Percentiles rank a stretch among this genome's conserved stretches.
These are phyloP conservation scores for Eucalyptus pumila DNA, from an alignment of 345 rosid species.

Conservation along the genomic window DNA sequence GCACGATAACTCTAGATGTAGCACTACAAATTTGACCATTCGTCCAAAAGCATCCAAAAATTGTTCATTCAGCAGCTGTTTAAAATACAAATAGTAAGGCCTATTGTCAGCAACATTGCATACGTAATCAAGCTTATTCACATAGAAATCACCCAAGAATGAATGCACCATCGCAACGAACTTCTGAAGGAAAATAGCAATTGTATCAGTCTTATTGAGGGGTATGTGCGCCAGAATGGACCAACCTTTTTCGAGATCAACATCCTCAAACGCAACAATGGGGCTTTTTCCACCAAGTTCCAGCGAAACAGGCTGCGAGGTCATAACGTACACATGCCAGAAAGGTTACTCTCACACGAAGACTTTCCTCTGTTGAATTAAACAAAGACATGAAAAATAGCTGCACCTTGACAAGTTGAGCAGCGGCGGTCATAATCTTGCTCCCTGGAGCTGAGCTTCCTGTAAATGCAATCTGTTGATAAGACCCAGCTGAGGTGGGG, in stretches of 20 bases:
- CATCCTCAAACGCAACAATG: conserved; percentile 84
- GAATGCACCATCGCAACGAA: neutral
- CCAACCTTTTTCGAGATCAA: conserved; percentile 34
- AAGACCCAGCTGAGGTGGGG: neutral
- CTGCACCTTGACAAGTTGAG: conserved; percentile 68
- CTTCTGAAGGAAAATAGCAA: neutral
- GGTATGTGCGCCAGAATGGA: neutral
- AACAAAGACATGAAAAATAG: neutral
- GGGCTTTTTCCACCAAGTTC: conserved; percentile 98
- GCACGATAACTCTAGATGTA: conserved; percentile 90
- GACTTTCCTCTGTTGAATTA: neutral
- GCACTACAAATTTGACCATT: conserved; percentile 99
- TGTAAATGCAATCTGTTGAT: conserved; percentile 68
- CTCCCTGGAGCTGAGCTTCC: conserved; percentile 90
- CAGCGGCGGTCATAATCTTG: conserved; percentile 73
- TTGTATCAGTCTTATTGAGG: neutral
- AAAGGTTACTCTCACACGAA: neutral
- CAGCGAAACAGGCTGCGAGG: conserved; percentile 77
- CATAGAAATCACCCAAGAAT: neutral
- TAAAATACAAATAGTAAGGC: neutral
- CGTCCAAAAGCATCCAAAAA: conserved; percentile 93
- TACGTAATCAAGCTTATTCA: neutral
- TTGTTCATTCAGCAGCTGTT: conserved; percentile 86
- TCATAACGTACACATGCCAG: neutral
- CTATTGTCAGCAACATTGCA: neutral